Evolutionary conservation across 2,329 filamentous ascomycete genomes (phyloP).

Genomic region (Colletotrichum coccodes): DNA sequence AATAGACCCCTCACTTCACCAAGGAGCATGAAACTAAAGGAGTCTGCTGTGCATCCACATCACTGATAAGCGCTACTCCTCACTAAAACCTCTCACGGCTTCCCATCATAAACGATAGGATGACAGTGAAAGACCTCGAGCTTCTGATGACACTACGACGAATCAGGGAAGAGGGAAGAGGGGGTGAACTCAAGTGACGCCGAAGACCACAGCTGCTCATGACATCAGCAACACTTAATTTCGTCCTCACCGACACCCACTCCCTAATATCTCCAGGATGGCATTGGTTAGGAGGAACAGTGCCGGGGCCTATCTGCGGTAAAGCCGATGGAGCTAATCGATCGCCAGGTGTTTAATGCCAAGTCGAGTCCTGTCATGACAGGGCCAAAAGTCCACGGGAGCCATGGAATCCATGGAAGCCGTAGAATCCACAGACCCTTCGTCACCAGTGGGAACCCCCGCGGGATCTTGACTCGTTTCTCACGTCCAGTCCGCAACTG

Average conservation of each 20-base stretch:
- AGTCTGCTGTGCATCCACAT: no score
- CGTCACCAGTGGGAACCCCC: neutral
- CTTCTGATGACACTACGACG: neutral
- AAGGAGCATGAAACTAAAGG: neutral
- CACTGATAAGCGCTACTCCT: neutral
- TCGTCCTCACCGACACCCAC: neutral
- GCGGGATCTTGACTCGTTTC: neutral
- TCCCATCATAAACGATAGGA: neutral
- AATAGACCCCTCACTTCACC: neutral
- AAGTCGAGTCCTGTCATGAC: neutral
- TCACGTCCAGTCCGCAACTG: neutral
- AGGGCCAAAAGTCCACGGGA: neutral
- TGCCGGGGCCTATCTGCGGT: neutral
- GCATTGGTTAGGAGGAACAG: neutral
- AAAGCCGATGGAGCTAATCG: neutral
- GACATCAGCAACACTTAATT: conserved; percentile 14
- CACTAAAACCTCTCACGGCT: neutral
- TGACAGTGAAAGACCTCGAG: neutral
- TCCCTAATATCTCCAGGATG: neutral
- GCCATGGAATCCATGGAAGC: neutral
- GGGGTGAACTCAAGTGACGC: neutral
- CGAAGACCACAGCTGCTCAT: neutral
- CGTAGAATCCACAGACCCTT: neutral
- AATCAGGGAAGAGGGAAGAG: neutral
- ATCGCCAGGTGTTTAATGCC: neutral